Percentiles rank a stretch among this genome's conserved stretches.
Conservation (phyloP, 73 alveolate species). For the Paraurostyla sp. region DNA sequence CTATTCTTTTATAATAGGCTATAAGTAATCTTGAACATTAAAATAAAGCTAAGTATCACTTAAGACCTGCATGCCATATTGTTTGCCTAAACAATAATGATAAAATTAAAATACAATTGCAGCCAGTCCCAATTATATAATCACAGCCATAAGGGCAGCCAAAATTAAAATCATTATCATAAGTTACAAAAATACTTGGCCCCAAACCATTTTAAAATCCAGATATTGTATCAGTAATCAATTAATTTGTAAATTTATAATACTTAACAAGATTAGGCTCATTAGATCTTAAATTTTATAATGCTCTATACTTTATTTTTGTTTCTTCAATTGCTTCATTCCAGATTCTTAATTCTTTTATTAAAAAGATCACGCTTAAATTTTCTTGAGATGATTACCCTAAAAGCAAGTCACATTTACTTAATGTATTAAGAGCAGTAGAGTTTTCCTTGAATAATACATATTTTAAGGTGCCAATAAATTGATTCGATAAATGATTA, state of each 20-base stretch:
- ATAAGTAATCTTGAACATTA: background rate
- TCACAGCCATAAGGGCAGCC: background rate
- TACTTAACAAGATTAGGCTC: background rate
- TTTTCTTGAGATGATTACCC: background rate
- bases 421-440: background rate
- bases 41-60: background rate
- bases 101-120: too few species aligned
- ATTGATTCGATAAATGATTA: background rate
- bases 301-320: background rate
- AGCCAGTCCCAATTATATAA: background rate
- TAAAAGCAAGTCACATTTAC: background rate
- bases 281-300: background rate
- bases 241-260: background rate
- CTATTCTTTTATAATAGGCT: background rate
- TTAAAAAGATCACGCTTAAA: background rate
- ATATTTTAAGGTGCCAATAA: background rate
- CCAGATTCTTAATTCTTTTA: conserved; percentile 36
- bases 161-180: background rate
- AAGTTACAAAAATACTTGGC: background rate
- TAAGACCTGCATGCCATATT: too few species aligned
- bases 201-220: background rate
- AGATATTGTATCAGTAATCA: background rate
- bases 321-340: background rate
- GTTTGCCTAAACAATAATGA: too few species aligned
- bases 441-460: too few species aligned